A percentile compares a stretch with the other conserved stretches of the same genome.
Conservation (phyloP, 306 rosid genomes). For the Canavalia ensiformis region DNA sequence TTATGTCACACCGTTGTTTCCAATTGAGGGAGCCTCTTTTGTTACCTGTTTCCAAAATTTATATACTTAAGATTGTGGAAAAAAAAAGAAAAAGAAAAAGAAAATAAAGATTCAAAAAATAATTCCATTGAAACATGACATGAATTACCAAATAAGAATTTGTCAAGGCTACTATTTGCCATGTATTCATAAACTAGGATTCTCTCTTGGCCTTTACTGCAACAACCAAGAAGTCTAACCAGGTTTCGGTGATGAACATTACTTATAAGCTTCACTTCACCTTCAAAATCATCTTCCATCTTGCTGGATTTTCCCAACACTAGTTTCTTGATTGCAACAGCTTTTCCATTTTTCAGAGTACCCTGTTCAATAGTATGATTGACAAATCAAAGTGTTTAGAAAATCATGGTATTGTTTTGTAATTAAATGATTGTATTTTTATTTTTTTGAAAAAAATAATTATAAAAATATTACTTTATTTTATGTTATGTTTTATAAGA, state of each 20-base stretch:
- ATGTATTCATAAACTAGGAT: slow-evolving; percentile 76
- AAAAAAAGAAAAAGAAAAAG: neutral
- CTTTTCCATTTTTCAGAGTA: slow-evolving; percentile 67
- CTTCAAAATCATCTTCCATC: slow-evolving; percentile 62
- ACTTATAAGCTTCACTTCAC: slow-evolving; percentile 77
- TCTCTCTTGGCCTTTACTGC: slow-evolving; percentile 63
- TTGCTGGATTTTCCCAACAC: slow-evolving; percentile 56
- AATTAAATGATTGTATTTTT: too few species aligned
- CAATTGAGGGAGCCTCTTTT: slow-evolving; percentile 64
- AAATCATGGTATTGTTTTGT: too few species aligned
- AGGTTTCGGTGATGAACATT: slow-evolving; percentile 79
- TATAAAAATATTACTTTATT: too few species aligned
- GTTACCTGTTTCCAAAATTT: slow-evolving; percentile 49
- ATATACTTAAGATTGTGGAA: neutral
- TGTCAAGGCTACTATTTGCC: slow-evolving; percentile 74
- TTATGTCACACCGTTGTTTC: slow-evolving; percentile 65
- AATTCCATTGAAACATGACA: neutral
- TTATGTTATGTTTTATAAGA: too few species aligned
- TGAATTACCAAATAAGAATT: slow-evolving; percentile 71
- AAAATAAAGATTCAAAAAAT: neutral
- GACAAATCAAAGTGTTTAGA: neutral
- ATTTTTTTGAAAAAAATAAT: too few species aligned
- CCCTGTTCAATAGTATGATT: slow-evolving; percentile 54
- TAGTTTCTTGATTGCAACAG: slow-evolving; percentile 73
- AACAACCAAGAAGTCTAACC: slow-evolving; percentile 77